Evolutionary conservation across 768 basidiomycete genomes (phyloP).

Genomic region (Russula virescens): DNA sequence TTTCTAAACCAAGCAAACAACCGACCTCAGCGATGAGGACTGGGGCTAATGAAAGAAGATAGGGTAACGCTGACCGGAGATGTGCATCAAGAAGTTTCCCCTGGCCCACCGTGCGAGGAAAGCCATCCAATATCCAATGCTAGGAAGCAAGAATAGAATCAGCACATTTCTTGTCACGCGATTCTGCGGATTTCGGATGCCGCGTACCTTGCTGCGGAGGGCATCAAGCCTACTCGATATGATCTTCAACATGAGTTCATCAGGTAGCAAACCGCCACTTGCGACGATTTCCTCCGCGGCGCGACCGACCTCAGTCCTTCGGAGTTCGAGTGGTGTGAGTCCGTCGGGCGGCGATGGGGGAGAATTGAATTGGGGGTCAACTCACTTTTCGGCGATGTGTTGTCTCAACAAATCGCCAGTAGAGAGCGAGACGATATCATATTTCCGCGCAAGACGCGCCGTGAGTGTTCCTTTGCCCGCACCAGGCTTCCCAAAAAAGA

Average conservation of each 20-base stretch:
- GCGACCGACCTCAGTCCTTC: constrained; percentile 62
- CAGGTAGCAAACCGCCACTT: constrained; percentile 67
- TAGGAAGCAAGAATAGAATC: constrained; percentile 28
- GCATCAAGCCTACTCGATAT: constrained; percentile 65
- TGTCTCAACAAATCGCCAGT: constrained; percentile 83
- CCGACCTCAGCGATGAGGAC: background rate
- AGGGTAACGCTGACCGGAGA: constrained; percentile 47
- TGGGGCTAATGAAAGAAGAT: background rate
- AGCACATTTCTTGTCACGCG: background rate
- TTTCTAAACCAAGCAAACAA: constrained; percentile 42
- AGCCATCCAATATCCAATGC: constrained; percentile 93
- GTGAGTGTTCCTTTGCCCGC: constrained; percentile 84
- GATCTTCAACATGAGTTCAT: constrained; percentile 74
- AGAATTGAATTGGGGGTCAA: constrained; percentile 8
- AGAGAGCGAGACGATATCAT: constrained; percentile 70
- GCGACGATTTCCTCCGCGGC: constrained; percentile 77
- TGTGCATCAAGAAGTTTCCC: constrained; percentile 72
- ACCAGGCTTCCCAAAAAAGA: constrained; percentile 79
- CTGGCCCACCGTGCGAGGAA: constrained; percentile 85
- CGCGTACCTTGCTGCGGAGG: constrained; percentile 56
- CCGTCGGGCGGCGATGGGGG: background rate
- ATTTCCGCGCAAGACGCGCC: constrained; percentile 68
- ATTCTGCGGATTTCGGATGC: background rate
- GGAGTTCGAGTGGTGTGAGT: no score
- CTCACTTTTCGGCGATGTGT: constrained; percentile 65